phyloP scores from a whole-genome alignment of 2,329 filamentous ascomycete genomes.

The Chaetomium olivaceum region DNA sequence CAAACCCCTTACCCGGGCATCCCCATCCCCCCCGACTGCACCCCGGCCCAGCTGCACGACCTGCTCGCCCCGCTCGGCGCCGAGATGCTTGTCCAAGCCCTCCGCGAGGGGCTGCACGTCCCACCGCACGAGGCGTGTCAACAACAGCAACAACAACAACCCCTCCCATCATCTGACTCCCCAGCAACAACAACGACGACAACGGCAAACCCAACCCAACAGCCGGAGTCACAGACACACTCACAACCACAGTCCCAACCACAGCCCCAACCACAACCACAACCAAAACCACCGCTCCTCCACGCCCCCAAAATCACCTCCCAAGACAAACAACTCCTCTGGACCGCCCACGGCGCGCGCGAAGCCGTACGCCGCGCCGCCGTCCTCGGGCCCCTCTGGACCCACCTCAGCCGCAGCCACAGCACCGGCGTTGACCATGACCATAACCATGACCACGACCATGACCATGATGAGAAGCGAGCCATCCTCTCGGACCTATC shows the following conservation, averaged over 20 bases:
- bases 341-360: slow-evolving; percentile 42
- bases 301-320: slow-evolving; percentile 75
- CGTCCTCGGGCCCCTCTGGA: slow-evolving; percentile 62
- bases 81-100: slow-evolving; percentile 65
- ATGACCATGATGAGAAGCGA: no score
- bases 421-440: no score
- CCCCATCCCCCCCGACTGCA: slow-evolving; percentile 47
- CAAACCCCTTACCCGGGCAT: slow-evolving; percentile 66
- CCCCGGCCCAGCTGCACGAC: slow-evolving; percentile 50
- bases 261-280: neutral
- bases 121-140: slow-evolving; percentile 51
- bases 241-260: no score
- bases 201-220: no score
- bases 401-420: slow-evolving; percentile 26
- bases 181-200: no score
- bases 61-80: slow-evolving; percentile 66
- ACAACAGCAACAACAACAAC: neutral
- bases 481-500: slow-evolving; percentile 41
- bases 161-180: neutral
- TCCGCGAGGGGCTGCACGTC: slow-evolving; percentile 65
- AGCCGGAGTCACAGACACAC: no score
- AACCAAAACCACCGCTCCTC: neutral
- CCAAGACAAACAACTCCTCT: slow-evolving; percentile 63
- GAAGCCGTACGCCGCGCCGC: slow-evolving; percentile 41
- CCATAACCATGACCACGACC: no score